Evolutionary conservation across 2,329 filamentous ascomycete genomes (phyloP).

Genomic region (Neofusicoccum laricinum): DNA sequence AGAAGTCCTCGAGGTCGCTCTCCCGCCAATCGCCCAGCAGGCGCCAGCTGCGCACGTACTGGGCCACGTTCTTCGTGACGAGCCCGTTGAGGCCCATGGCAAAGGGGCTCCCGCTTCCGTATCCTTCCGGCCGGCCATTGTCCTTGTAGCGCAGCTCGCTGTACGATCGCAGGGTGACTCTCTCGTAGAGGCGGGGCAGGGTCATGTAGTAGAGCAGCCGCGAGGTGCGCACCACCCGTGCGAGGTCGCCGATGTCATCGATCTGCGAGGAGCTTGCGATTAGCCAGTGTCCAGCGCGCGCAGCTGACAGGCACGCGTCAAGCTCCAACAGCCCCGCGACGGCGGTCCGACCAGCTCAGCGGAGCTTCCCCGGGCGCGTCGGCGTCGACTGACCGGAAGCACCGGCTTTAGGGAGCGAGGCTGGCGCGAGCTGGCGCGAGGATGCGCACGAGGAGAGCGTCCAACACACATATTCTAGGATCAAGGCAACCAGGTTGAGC

Average conservation of each 20-base stretch:
- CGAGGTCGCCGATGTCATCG: conserved; percentile 57
- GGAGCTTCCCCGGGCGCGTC: not conserved
- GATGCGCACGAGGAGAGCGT: not conserved
- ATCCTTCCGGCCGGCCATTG: conserved; percentile 57
- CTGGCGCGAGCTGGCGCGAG: not conserved
- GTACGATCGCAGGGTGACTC: conserved; percentile 57
- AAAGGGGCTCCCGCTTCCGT: conserved; percentile 62
- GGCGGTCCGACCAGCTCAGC: not conserved
- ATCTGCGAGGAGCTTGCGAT: conserved; percentile 39
- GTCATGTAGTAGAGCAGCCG: conserved; percentile 64
- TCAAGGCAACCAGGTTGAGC: conserved; percentile 57
- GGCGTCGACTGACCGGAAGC: not conserved
- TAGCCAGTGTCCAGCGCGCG: conserved; percentile 7
- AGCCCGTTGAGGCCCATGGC: conserved; percentile 61
- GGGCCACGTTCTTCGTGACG: conserved; percentile 54
- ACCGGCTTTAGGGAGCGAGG: not conserved
- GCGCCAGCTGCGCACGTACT: conserved; percentile 52
- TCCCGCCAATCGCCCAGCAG: conserved; percentile 59
- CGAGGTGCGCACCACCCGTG: conserved; percentile 58
- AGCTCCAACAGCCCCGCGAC: not conserved
- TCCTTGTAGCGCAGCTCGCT: conserved; percentile 55
- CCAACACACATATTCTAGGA: conserved; percentile 51
- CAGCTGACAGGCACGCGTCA: not conserved
- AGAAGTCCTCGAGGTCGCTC: conserved; percentile 56
- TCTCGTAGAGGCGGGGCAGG: conserved; percentile 58